Conservation (phyloP, 257 asterid genomes). For the Nicotiana tabacum region DNA sequence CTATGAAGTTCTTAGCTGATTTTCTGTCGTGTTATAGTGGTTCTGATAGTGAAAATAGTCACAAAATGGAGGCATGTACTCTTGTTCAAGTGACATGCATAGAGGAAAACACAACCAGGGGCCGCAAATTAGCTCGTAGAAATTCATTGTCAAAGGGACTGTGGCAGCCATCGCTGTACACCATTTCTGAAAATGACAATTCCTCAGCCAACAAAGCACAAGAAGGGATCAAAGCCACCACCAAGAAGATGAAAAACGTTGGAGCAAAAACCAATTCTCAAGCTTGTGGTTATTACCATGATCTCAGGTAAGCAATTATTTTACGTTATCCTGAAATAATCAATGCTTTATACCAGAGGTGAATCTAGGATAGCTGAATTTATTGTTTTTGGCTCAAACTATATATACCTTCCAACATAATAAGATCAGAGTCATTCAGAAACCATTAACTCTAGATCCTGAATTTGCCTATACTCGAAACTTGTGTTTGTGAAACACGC, state of each 20-base stretch:
- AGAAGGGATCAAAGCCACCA: neutral
- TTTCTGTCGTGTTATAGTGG: slow-evolving; percentile 6
- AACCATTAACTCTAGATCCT: neutral
- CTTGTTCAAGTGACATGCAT: neutral
- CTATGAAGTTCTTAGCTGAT: slow-evolving; percentile 7
- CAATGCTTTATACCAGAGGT: neutral
- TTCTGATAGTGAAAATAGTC: neutral
- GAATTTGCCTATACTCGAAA: neutral
- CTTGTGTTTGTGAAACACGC: neutral
- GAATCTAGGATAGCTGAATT: neutral
- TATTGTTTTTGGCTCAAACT: neutral
- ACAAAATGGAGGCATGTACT: neutral
- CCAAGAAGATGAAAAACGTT: neutral
- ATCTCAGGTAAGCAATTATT: neutral
- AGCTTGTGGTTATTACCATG: neutral
- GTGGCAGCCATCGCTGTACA: slow-evolving; percentile 18
- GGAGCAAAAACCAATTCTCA: neutral
- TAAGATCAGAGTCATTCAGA: neutral
- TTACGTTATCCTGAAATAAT: neutral
- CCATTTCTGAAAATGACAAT: slow-evolving; percentile 8
- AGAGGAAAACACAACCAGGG: neutral
- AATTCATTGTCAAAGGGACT: slow-evolving; percentile 8
- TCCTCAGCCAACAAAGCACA: neutral
- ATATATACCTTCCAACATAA: too few relatives aligned
- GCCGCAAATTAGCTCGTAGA: neutral